Base-by-base conservation (phyloP, 352 stramenopile genomes). In the Pythium plurisporium region DNA sequence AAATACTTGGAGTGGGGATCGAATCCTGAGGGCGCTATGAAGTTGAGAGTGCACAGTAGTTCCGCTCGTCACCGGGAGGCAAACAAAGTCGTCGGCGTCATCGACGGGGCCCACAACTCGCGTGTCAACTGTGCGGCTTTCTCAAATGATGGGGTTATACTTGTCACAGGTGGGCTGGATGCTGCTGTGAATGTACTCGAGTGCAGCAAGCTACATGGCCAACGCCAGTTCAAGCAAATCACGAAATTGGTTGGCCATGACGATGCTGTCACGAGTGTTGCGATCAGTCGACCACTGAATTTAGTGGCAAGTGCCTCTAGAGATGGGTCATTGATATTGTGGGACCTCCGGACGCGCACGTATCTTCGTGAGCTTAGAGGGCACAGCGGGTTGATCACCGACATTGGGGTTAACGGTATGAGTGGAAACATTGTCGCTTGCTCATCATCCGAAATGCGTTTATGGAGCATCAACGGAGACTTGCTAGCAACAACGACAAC, bases 381-480 rank as follows among this genome's bases (percentile, higher is more conserved):
- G 0, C 80, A 92, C 43, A 50, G 42, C 7, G 55, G 64, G 6
- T 65, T 76, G 2, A 70, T 90, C n/a, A 38, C 49, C 5, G 71
- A 86, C 19, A 76, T 88, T 11, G 73, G 64, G 0, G 88, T 92
- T 59, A 92, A 92, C 59, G 67, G 74, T 17, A 64, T 81, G 3
- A 89, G 79, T 42, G 79, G 74, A 5, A 88, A 88, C 53, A 37
- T 92, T 5, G 17, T 88, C 12, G 86, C 82, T 3, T 59, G 69
- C 5, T 83, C 82, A 4, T 43, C 50, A 5, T 59, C 62, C 0
- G 79, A 92, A 42, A 14, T 92, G 7, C 79, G 82, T 4, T 37
- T 90, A 2, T 92, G 82, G 82, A 89, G 79, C 56, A 81, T 92
- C 43, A 92, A 92, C 25, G 82, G 82, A 1, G 82, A 92, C 45